phyloP scores from a whole-genome alignment of 768 basidiomycete genomes.

The Asterophora parasitica region DNA sequence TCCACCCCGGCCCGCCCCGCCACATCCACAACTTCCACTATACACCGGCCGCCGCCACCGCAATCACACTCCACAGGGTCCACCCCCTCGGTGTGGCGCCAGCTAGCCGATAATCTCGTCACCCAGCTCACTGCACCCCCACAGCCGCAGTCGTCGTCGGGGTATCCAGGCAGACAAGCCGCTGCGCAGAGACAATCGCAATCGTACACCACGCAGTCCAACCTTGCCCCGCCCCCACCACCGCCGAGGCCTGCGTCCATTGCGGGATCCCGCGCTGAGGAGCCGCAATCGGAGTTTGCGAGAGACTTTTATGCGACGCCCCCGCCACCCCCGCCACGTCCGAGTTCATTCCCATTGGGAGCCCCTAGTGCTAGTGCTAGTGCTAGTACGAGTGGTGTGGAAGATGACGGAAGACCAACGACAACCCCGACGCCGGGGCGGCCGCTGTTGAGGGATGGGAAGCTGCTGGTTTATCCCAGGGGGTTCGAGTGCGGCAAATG shows the following conservation, averaged over 20 bases:
- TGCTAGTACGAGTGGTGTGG: neutral
- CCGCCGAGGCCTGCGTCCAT: conserved; percentile 21
- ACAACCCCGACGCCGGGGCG: conserved; percentile 58
- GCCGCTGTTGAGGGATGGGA: conserved; percentile 57
- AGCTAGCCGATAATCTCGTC: conserved; percentile 7
- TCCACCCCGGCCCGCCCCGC: conserved; percentile 23
- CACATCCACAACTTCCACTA: conserved; percentile 9
- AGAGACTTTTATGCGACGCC: conserved; percentile 58
- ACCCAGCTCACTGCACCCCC: conserved; percentile 4
- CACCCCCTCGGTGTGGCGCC: conserved; percentile 7
- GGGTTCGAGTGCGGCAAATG: conserved; percentile 65
- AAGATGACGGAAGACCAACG: conserved; percentile 49
- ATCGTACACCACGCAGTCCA: too few relatives aligned
- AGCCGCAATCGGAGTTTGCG: conserved; percentile 48
- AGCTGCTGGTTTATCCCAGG: conserved; percentile 66
- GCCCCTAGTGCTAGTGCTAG: too few relatives aligned
- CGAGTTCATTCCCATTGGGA: neutral
- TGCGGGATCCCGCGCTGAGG: conserved; percentile 4
- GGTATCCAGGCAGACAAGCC: conserved; percentile 21
- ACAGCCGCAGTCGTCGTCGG: too few relatives aligned
- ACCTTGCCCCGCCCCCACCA: conserved; percentile 7
- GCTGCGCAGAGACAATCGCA: too few relatives aligned
- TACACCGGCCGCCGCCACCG: conserved; percentile 4
- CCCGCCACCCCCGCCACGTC: conserved; percentile 10
- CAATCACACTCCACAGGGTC: neutral